These are phyloP conservation scores for Amorphotheca resinae DNA, from an alignment of 495 filamentous ascomycete genomes.

Conservation along the genomic window DNA sequence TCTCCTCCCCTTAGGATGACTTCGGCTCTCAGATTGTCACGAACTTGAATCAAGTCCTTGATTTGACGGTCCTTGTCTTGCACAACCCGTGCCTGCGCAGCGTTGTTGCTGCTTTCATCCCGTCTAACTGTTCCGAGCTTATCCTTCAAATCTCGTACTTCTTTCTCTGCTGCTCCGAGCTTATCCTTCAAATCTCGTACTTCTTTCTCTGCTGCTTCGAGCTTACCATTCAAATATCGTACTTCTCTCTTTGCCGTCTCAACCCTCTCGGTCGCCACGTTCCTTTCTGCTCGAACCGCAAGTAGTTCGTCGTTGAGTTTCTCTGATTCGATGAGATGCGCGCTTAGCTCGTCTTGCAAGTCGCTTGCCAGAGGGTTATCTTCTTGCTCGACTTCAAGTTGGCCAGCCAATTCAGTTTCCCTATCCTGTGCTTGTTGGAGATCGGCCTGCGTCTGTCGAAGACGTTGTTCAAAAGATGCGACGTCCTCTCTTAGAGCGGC, in stretches of 20 bases:
- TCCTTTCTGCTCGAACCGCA: too few species aligned
- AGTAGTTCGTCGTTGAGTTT: too few species aligned
- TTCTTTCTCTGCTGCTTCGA: background rate
- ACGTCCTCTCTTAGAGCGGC: too few species aligned
- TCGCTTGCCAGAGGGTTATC: too few species aligned
- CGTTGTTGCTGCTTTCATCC: background rate
- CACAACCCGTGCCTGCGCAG: background rate
- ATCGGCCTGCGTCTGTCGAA: too few species aligned
- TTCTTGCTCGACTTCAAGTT: too few species aligned
- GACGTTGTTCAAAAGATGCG: too few species aligned
- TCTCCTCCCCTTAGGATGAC: background rate
- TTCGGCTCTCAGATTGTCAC: background rate
- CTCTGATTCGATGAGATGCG: too few species aligned
- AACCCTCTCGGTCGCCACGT: background rate
- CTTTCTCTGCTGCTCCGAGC: background rate
- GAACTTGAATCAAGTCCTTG: background rate
- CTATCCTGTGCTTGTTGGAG: too few species aligned
- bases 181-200: background rate
- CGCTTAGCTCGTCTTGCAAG: too few species aligned
- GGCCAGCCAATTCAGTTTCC: too few species aligned
- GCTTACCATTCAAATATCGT: background rate
- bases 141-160: background rate
- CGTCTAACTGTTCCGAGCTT: background rate
- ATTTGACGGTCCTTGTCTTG: background rate
- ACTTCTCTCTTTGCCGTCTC: background rate